Evolutionary conservation across 179 eudicot species (phyloP).

Genomic region (Silene noctiflora): DNA sequence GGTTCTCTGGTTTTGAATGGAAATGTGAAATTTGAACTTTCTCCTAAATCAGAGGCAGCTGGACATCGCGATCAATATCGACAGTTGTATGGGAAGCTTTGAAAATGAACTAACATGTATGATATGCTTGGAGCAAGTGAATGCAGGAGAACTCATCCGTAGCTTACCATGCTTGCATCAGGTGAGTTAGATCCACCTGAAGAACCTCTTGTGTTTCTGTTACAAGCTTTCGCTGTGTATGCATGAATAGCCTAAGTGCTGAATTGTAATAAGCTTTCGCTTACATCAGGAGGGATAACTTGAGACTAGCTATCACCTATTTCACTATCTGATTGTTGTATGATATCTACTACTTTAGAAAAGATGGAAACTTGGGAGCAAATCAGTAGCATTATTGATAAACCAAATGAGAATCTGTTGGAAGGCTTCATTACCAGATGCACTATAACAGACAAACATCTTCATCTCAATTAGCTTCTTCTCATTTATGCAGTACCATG

Average conservation of each 20-base stretch:
- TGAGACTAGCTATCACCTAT: too few relatives aligned
- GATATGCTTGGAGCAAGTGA: conserved; percentile 92
- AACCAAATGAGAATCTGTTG: too few relatives aligned
- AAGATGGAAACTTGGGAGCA: too few relatives aligned
- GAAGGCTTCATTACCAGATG: background rate
- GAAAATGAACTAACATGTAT: conserved; percentile 81
- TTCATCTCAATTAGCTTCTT: background rate
- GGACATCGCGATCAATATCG: conserved; percentile 42
- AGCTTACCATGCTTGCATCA: conserved; percentile 91
- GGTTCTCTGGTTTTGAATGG: background rate
- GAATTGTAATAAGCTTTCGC: too few relatives aligned
- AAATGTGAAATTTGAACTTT: background rate
- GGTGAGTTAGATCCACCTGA: conserved; percentile 32
- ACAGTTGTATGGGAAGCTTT: conserved; percentile 32
- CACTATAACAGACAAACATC: background rate
- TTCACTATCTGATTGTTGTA: too few relatives aligned
- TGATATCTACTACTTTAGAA: too few relatives aligned
- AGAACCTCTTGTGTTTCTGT: too few relatives aligned
- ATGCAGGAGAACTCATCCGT: conserved; percentile 66
- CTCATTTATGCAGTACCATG: conserved; percentile 65
- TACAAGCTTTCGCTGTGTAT: too few relatives aligned
- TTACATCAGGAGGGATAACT: too few relatives aligned
- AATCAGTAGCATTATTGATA: too few relatives aligned
- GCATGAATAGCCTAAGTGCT: too few relatives aligned
- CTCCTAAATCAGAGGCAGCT: conserved; percentile 44